Base-by-base conservation (phyloP, 129 eudicot genomes). In the Tagetes patula region DNA sequence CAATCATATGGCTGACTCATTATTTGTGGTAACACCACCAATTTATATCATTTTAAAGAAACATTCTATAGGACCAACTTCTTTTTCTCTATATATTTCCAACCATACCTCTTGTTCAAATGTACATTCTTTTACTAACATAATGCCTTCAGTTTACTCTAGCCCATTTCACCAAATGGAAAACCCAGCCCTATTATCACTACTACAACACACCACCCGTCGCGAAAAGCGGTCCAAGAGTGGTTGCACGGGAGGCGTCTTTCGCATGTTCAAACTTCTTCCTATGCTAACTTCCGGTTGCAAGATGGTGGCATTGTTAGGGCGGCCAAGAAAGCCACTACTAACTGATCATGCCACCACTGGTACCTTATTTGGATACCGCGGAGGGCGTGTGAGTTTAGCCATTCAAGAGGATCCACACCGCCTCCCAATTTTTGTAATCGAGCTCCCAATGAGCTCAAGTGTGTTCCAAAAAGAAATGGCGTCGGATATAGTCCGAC, bases 371-470 rank as follows among this genome's bases (percentile, higher is more conserved):
- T 92, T 92, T 66, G 98, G 98, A 6, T 75, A 87, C 83, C 83
- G 98, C 1, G 83, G 81, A 66, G 98, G 96, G 1, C 58, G 90
- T 1, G 84, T 92, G 0, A 87, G 75, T 56, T 70, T 92, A 56
- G 89, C 98, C 74, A 85, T 92, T 5, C 98, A 92, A 74, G 98
- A 92, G 68, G 91, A 92, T 50, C 96, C 96, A 14, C 91, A 85
- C 36, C 81, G 85, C 46, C 64, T 69, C 41, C 96, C 96, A 0
- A 5, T 85, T 38, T 89, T 92, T 27, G 89, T 92, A 0, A 80
- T 89, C 5, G 98, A 92, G 64, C 87, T 92, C 0, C 96, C 98
- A 0, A 87, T 92, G 85, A 82, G 36, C 43, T 77, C 89, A 1
- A 65, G 71, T 1, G 81, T 80, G 4, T 87, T 92, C 37, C 96